phyloP scores from a whole-genome alignment of 306 rosid genomes.

The Morella rubra region DNA sequence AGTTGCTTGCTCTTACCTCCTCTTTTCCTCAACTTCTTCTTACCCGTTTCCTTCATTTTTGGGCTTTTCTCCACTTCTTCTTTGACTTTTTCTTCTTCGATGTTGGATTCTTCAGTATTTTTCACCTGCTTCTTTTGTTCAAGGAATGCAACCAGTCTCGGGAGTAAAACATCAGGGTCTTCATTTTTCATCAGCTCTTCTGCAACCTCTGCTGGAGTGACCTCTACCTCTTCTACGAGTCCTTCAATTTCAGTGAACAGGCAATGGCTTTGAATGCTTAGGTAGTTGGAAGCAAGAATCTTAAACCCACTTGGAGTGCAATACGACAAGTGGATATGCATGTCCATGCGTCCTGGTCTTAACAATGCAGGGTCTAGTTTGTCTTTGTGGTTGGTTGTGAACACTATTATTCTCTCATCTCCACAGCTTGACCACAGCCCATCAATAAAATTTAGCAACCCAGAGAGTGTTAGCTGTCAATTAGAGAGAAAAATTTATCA shows the following conservation, averaged over 20 bases:
- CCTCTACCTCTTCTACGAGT: slow-evolving; percentile 26
- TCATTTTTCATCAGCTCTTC: slow-evolving; percentile 41
- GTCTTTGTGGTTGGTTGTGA: slow-evolving; percentile 28
- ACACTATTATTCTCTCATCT: slow-evolving; percentile 36
- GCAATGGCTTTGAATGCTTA: slow-evolving; percentile 10
- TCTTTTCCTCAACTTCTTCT: not conserved
- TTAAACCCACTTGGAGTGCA: slow-evolving; percentile 32
- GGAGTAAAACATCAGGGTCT: slow-evolving; percentile 16
- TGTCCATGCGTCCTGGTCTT: slow-evolving; percentile 46
- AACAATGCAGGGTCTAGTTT: slow-evolving; percentile 38
- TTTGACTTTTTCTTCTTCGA: slow-evolving; percentile 3
- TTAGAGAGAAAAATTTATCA: not conserved
- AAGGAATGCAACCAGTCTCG: slow-evolving; percentile 25
- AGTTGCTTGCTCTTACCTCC: not conserved
- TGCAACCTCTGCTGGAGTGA: slow-evolving; percentile 38
- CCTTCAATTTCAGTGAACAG: slow-evolving; percentile 29
- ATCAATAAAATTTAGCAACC: slow-evolving; percentile 36
- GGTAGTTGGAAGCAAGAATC: slow-evolving; percentile 34
- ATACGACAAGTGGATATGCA: slow-evolving; percentile 42
- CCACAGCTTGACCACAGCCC: slow-evolving; percentile 34
- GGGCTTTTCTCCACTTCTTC: slow-evolving; percentile 4
- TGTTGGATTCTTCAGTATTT: not conserved
- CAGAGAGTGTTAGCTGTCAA: slow-evolving; percentile 29
- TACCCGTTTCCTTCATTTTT: not conserved
- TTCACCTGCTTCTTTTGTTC: slow-evolving; percentile 26